Evolutionary conservation across 2,329 filamentous ascomycete species (phyloP).

Genomic region (Aspergillus sp.): DNA sequence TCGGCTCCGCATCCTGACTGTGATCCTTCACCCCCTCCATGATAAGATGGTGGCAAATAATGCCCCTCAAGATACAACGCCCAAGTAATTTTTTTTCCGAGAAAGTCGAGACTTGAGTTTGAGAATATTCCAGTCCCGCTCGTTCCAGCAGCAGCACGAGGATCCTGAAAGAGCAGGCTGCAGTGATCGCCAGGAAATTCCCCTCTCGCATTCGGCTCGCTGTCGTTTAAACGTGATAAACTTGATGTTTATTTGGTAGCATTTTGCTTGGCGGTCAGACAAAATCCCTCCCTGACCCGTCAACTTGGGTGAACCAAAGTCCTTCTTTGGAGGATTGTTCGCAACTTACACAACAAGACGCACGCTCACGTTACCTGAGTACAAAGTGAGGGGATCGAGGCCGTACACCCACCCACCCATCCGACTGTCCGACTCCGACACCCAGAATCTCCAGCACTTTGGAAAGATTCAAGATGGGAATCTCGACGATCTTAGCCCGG

Average conservation of each 20-base stretch:
- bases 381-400: too few species aligned
- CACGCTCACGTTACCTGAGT: too few species aligned
- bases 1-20: slow-evolving; percentile 15
- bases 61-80: background rate
- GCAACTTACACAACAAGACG: background rate
- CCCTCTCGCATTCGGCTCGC: background rate
- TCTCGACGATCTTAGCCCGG: slow-evolving; percentile 22
- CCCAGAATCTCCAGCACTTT: slow-evolving; percentile 11
- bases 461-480: slow-evolving; percentile 8
- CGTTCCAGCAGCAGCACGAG: background rate
- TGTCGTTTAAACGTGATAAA: background rate
- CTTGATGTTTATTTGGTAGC: background rate
- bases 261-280: slow-evolving; percentile 2
- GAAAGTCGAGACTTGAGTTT: too few species aligned
- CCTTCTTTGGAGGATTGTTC: slow-evolving; percentile 5
- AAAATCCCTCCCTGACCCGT: slow-evolving; percentile 18
- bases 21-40: slow-evolving; percentile 5
- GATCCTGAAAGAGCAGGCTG: background rate
- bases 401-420: too few species aligned
- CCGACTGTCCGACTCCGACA: background rate
- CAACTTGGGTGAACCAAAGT: slow-evolving; percentile 21
- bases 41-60: slow-evolving; percentile 24
- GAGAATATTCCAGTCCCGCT: too few species aligned
- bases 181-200: slow-evolving; percentile 3
- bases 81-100: background rate